phyloP scores from a whole-genome alignment of 2,329 filamentous ascomycete species.

The Myriosclerotinia duriaeana region DNA sequence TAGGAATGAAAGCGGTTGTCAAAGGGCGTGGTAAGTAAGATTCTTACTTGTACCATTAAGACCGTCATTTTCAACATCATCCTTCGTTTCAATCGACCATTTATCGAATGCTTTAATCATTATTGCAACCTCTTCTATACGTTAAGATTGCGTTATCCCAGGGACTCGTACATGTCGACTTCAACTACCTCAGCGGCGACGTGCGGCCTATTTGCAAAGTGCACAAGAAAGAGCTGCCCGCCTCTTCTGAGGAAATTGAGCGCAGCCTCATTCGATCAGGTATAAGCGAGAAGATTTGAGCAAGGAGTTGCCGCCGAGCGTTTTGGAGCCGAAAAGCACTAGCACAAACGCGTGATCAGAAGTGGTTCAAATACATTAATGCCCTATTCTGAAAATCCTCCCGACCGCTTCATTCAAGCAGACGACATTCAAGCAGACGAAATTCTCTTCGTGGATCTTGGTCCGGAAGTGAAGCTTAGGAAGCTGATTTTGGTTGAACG shows the following conservation, averaged over 20 bases:
- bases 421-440: background rate
- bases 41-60: too few species aligned
- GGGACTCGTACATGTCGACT: background rate
- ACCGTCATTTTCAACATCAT: background rate
- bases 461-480: background rate
- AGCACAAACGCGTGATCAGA: background rate
- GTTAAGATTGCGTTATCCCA: background rate
- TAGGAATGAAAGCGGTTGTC: too few species aligned
- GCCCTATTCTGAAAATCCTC: background rate
- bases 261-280: background rate
- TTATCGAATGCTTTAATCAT: background rate
- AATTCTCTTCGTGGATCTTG: background rate
- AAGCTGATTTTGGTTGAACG: background rate
- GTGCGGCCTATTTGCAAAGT: background rate
- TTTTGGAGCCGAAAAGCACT: background rate
- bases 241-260: background rate
- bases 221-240: background rate
- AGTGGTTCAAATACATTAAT: background rate
- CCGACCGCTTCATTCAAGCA: background rate
- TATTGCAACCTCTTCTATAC: background rate
- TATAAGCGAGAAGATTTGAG: background rate
- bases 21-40: too few species aligned
- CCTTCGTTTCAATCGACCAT: background rate
- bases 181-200: background rate
- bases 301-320: background rate